Evolutionary conservation across 2,329 filamentous ascomycete genomes (phyloP), one percentile per base, ranked within the genome.

Genomic region (Colletotrichum truncatum): DNA sequence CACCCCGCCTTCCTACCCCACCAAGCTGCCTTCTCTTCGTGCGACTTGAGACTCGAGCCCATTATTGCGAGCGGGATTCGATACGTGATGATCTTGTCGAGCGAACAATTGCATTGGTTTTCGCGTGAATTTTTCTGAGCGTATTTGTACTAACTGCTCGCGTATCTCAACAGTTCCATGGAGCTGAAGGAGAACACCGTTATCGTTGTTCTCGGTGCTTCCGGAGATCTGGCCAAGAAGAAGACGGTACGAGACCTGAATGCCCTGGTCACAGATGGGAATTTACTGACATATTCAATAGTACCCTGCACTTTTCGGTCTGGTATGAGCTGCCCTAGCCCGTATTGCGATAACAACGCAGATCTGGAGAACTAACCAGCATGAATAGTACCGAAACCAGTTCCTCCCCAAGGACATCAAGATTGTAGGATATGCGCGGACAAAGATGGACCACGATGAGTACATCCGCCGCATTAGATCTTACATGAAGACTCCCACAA

Each of bases 161-260:
- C 23, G 49, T 28, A 41, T 11, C 8, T 49, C 51, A n/a, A 71
- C 79, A 97, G 93, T 77, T 90, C 89, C 75, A 87, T 97, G 81
- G 96, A 99, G 89, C 91, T 99, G 77, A 99, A 98, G 87, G 93
- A 98, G 77, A 97, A 99, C 87, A 99, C 96, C 70, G 89, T 94
- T 77, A 97, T 99, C 75, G 88, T 99, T 75, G 96, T 99, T 74
- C 90, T 99, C 72, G 96, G 96, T 75, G 96, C 96, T 70, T 99
- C 96, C 56, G 96, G 96, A 75, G 96, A 99, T 86, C 84, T 99
- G 72, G 96, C 96, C 54, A 99, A 99, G 88, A 99, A 99, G 91
- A 99, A 99, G 91, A 99, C 96, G 46, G 94, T 97, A 82, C 78
- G 68, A 53, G 63, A 30, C 26, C 48, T 32, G 36, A 39, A 58